Evolutionary conservation across 345 rosid genomes (phyloP).

Genomic region (Brassica nigra): DNA sequence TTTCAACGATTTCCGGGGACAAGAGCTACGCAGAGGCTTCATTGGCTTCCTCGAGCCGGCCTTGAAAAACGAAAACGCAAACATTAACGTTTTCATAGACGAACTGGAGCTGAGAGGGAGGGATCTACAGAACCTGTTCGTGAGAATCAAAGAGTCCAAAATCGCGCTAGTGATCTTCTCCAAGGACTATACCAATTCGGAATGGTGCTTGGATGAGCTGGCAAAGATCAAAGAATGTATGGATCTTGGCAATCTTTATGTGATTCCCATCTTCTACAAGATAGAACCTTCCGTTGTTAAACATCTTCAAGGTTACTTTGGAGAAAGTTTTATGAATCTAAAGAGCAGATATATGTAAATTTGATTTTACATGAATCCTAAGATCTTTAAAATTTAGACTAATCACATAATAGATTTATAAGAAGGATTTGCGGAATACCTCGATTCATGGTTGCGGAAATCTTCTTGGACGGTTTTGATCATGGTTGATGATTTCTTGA

Average conservation of each 20-base stretch:
- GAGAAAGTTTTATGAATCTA: neutral
- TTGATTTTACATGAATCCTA: too few relatives aligned
- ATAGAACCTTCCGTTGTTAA: neutral
- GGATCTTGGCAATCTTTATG: neutral
- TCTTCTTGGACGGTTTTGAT: too few relatives aligned
- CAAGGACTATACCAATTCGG: neutral
- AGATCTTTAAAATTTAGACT: too few relatives aligned
- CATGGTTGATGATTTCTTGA: too few relatives aligned
- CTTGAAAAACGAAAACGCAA: neutral
- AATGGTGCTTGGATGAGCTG: too few relatives aligned
- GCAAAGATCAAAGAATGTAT: neutral
- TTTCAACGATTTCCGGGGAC: neutral
- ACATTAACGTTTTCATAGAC: constrained; percentile 5
- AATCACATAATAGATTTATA: too few relatives aligned
- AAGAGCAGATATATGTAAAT: neutral
- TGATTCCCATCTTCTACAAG: constrained; percentile 7
- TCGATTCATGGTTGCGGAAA: too few relatives aligned
- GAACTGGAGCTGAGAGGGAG: constrained; percentile 3
- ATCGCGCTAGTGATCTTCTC: constrained; percentile 9
- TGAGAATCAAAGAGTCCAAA: neutral
- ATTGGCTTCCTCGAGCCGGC: neutral
- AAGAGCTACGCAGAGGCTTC: constrained; percentile 3
- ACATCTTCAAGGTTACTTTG: neutral
- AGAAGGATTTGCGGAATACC: too few relatives aligned
- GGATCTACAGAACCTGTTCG: constrained; percentile 10